Conservation (phyloP, 2,329 filamentous ascomycete species). For the Pyricularia grisea region DNA sequence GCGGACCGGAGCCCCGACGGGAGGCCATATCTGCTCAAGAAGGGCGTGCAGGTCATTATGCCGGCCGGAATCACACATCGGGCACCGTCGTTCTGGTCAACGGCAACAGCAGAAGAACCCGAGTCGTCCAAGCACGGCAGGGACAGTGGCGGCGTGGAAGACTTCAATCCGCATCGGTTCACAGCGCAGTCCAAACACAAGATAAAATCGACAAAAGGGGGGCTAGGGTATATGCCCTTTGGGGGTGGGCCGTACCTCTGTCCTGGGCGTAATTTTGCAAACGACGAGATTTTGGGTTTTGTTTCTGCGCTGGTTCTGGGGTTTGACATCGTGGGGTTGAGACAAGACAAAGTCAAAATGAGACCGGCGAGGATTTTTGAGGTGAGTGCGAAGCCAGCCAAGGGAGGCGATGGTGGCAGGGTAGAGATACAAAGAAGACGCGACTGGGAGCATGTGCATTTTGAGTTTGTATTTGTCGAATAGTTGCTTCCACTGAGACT, state of each 20-base stretch:
- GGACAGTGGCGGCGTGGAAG: not conserved
- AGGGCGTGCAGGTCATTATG: conserved; percentile 5
- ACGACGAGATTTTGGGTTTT: conserved; percentile 18
- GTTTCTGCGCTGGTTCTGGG: conserved; percentile 4
- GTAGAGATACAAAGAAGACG: not conserved
- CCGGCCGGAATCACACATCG: conserved; percentile 3
- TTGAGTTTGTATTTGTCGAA: not conserved
- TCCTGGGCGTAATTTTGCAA: conserved; percentile 22
- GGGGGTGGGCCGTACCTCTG: conserved; percentile 23
- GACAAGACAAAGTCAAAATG: not conserved
- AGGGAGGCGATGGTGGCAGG: not conserved
- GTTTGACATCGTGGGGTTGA: not conserved
- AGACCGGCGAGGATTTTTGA: not conserved
- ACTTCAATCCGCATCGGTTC: conserved; percentile 6
- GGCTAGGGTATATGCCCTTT: conserved; percentile 18
- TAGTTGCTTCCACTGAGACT: too few species aligned
- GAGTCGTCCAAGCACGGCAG: not conserved
- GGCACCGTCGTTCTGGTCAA: not conserved
- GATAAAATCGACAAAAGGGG: not conserved
- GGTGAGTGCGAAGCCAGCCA: not conserved
- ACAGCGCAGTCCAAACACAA: not conserved
- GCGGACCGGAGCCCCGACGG: not conserved
- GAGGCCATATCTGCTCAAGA: conserved; percentile 7
- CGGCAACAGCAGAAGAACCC: not conserved
- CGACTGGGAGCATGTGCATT: not conserved